Evolutionary conservation across 75 land plant species (phyloP).

Genomic region (Picea glauca): DNA sequence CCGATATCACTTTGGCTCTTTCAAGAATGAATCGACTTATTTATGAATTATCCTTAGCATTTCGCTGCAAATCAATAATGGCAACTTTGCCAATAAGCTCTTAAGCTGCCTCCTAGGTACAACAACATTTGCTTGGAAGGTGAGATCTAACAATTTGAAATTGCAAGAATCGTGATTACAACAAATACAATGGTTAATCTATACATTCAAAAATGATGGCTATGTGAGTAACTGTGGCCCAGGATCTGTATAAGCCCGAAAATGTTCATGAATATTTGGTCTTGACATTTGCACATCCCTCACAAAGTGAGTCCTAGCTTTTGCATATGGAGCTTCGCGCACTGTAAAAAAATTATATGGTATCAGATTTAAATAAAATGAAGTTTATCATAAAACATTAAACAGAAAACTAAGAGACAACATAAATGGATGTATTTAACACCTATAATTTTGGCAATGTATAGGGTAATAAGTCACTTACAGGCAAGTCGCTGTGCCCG

Average conservation of each 20-base stretch:
- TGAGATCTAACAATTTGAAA: background rate
- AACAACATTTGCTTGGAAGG: background rate
- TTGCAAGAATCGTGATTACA: background rate
- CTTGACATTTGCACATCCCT: slow-evolving; percentile 82
- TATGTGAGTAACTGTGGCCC: slow-evolving; percentile 45
- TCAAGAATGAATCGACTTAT: background rate
- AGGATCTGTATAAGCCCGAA: slow-evolving; percentile 41
- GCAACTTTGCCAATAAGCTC: background rate
- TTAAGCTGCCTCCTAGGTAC: background rate
- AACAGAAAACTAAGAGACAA: background rate
- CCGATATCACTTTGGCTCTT: background rate
- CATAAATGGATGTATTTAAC: background rate
- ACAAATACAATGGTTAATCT: background rate
- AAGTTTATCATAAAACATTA: background rate
- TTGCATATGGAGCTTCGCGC: slow-evolving; percentile 94
- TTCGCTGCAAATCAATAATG: background rate
- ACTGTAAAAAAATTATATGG: slow-evolving; percentile 42
- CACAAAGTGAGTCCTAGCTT: slow-evolving; percentile 60
- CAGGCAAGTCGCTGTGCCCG: slow-evolving; percentile 69
- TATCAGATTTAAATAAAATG: background rate
- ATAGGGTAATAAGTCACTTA: slow-evolving; percentile 17
- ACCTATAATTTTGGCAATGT: background rate
- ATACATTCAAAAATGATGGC: background rate
- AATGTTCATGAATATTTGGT: slow-evolving; percentile 36
- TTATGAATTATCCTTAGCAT: background rate